A percentile compares a stretch with the other conserved stretches of the same genome.
These are phyloP conservation scores for Hevea brasiliensis DNA, from an alignment of 345 rosid species.

Conservation along the genomic window DNA sequence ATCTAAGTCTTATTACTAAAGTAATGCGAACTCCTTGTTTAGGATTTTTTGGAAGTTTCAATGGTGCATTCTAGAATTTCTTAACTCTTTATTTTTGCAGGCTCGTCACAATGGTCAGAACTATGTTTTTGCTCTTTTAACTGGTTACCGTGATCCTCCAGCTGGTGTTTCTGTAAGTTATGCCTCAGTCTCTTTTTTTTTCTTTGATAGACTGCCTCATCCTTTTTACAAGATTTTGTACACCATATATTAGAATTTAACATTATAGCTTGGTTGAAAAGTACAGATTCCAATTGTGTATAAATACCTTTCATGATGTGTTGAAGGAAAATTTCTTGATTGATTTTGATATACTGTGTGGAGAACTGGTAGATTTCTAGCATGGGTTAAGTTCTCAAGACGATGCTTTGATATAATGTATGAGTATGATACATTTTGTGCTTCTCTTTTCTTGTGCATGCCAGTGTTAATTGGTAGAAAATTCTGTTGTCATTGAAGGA, in stretches of 20 bases:
- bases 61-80: not conserved
- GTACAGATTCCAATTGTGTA: not conserved
- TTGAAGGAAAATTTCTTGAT: not conserved
- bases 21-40: constrained; percentile 40
- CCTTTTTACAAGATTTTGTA: not conserved
- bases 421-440: not conserved
- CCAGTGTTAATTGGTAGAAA: not conserved
- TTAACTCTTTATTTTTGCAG: constrained; percentile 42
- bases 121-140: constrained; percentile 91
- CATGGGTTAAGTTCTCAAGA: not conserved
- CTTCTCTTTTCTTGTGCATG: not conserved
- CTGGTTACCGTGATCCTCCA: constrained; percentile 99
- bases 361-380: not conserved
- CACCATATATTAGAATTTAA: not conserved
- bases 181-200: not conserved
- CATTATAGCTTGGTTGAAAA: not conserved
- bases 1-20: constrained; percentile 97
- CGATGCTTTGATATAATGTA: not conserved
- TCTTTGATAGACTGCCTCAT: too few relatives aligned
- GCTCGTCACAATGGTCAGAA: constrained; percentile 99
- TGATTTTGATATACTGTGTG: not conserved
- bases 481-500: not conserved
- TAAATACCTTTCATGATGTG: not conserved
- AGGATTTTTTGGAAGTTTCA: constrained; percentile 7
- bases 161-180: constrained; percentile 81